Evolutionary conservation across 139 green algal species (phyloP).

Genomic region (Ettlia oleoabundans): DNA sequence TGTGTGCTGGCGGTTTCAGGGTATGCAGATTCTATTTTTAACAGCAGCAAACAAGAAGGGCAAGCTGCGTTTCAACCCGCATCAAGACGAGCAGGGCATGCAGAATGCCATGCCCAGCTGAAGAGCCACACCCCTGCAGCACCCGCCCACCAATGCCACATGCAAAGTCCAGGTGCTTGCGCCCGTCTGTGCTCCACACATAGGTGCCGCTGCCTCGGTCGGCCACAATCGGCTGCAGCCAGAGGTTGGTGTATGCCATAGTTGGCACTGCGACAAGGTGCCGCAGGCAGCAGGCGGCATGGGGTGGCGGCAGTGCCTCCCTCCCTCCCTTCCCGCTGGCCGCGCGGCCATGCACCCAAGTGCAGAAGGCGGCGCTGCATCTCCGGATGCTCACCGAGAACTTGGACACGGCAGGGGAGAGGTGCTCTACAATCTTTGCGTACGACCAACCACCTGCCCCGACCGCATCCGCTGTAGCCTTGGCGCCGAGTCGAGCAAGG

Average conservation of each 20-base stretch:
- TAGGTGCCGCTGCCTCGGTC: slow-evolving; percentile 65
- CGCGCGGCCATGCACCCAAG: too few species aligned
- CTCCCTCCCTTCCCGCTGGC: too few species aligned
- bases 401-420: slow-evolving; percentile 41
- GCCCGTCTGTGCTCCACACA: slow-evolving; percentile 69
- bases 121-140: too few species aligned
- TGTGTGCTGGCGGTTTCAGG: too few species aligned
- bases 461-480: background rate
- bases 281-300: too few species aligned
- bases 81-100: background rate
- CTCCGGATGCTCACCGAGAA: slow-evolving; percentile 24
- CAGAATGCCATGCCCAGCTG: background rate
- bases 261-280: too few species aligned
- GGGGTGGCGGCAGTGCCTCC: too few species aligned
- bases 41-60: background rate
- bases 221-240: slow-evolving; percentile 73
- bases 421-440: slow-evolving; percentile 2
- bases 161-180: slow-evolving; percentile 77
- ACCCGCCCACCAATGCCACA: slow-evolving; percentile 66
- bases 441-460: background rate
- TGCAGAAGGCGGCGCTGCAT: too few species aligned
- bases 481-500: background rate
- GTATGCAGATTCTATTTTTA: too few species aligned
- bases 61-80: too few species aligned
- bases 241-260: too few species aligned